A percentile compares a stretch with the other conserved stretches of the same genome.
Conservation (phyloP, 805 yeast species). For the Yarrowia hollandica region DNA sequence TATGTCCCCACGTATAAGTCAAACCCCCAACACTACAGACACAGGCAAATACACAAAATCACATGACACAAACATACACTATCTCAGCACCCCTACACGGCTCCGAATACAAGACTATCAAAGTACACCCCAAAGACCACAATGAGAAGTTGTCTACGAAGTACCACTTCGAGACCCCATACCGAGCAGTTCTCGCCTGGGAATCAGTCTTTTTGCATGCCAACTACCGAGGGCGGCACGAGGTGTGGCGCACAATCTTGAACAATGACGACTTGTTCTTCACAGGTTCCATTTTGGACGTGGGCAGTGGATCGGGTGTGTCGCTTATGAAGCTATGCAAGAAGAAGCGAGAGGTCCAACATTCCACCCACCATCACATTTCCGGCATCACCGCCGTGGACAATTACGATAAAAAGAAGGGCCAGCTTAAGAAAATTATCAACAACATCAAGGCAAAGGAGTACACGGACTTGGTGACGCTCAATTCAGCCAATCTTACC, state of each 20-base stretch:
- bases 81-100: slow-evolving; percentile 25
- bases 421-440: slow-evolving; percentile 26
- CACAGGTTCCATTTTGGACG: slow-evolving; percentile 6
- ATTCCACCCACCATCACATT: not conserved
- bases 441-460: slow-evolving; percentile 27
- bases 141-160: slow-evolving; percentile 23
- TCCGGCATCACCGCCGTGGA: slow-evolving; percentile 16
- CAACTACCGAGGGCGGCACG: slow-evolving; percentile 18
- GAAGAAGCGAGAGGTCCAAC: slow-evolving; percentile 15
- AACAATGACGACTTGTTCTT: slow-evolving; percentile 1
- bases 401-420: slow-evolving; percentile 1
- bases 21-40: not conserved
- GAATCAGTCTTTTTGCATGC: slow-evolving; percentile 18
- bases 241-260: slow-evolving; percentile 7
- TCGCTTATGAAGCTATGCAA: slow-evolving; percentile 18
- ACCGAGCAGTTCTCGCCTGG: slow-evolving; percentile 9
- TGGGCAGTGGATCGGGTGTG: slow-evolving; percentile 17
- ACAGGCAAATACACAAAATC: not conserved
- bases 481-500: slow-evolving; percentile 8
- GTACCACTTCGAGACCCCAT: slow-evolving; percentile 24
- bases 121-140: slow-evolving; percentile 21
- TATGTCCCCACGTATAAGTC: not conserved
- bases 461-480: slow-evolving; percentile 23
- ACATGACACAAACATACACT: slow-evolving; percentile 23
- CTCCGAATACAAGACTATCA: slow-evolving; percentile 21